Base-by-base conservation (phyloP, 1,284 basidiomycete species). In the Calocybe gambosa region DNA sequence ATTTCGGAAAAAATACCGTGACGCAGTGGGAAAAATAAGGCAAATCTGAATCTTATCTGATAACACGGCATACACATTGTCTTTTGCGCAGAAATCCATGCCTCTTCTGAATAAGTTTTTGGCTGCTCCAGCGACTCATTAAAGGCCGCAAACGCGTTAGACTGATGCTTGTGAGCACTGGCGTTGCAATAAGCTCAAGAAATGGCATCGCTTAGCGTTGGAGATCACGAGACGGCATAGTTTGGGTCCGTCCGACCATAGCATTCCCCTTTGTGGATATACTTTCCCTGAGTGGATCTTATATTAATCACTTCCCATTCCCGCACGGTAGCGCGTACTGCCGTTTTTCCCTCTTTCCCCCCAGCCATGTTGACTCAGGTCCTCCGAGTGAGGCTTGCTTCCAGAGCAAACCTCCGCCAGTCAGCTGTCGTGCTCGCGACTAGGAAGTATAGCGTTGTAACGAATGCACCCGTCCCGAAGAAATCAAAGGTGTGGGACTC, bases 401-500 rank as follows among this genome's bases (percentile, higher is more conserved):
- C 52, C 15, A 40, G 46, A 19, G 41, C 40, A 18, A 41, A 42
- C 26, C 46, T 57, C 25, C 58, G 54, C 50, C 54, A 47, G 39
- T 56, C 43, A 34, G 48, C 54, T 16, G 50, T 55, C 47, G 47
- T 52, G 18, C 46, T 54, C 8, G 43, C 45, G 2, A 43, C 45
- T 38, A 57, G 63, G 48, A 58, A 56, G 34, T 71, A 70, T 47
- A 67, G 65, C 42, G 58, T 57, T 4, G 60, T 65, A 5, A 49
- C 57, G n/a, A 61, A 64, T 42, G 51, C 51, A 34, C 57, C 62
- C 23, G 55, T 67, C 16, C 71, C 75, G 13, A 68, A 62, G 46
- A 78, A 74, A 54, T 73, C 77, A n/a, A 95, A 95, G 64, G 72
- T 94, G 19, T 94, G 85, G 82, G 64, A 70, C 7, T 85, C 80